Base-by-base conservation (phyloP, 2,329 filamentous ascomycete species). In the Curvularia eragrostidis region DNA sequence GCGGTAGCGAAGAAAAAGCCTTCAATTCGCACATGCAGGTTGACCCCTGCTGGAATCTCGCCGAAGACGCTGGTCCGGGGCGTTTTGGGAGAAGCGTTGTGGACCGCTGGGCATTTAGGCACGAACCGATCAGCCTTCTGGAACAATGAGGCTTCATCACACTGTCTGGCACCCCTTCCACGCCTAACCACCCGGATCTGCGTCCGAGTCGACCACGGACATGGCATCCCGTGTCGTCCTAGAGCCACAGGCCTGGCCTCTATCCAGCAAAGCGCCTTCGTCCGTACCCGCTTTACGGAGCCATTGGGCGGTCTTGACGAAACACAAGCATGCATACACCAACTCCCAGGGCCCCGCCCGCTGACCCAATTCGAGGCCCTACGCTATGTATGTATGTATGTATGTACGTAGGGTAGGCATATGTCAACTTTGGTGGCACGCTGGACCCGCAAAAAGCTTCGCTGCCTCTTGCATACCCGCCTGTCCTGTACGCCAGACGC, bases 181-280 rank as follows among this genome's bases (percentile, higher is more conserved):
- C 48, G 49, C 58, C 66, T 66, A 62, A 51, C 49, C 64, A 50
- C 56, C 63, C 65, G 72, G 71, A 74, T 73, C 66, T 67, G 57
- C 65, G 65, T 67, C 69, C 70, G 70, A 70, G 49, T 50, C 48
- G 38, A 59, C 58, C 66, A 63, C 63, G 62, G 65, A 64, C 54
- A 55, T 57, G 58, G 62, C 51, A 54, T 56, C 63, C 61, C 63
- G 56, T 54, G 59, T 62, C 39, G 46, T 58, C 60, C 62, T 59
- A 51, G 54, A 62, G 48, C 55, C 63, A 54, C n/a, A 56, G 60
- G 52, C 58, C 49, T 57, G 64, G 62, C 63, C 50, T 48, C 48
- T 38, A 56, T 47, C 47, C 55, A 52, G 47, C 44, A 42, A 42
- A 48, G 44, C 47, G 52, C 54, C 49, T 54, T 54, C 46, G 61